A percentile compares a stretch with the other conserved stretches of the same genome.
Conservation (phyloP, 106 monocot genomes). For the Dendrobium chrysotoxum region DNA sequence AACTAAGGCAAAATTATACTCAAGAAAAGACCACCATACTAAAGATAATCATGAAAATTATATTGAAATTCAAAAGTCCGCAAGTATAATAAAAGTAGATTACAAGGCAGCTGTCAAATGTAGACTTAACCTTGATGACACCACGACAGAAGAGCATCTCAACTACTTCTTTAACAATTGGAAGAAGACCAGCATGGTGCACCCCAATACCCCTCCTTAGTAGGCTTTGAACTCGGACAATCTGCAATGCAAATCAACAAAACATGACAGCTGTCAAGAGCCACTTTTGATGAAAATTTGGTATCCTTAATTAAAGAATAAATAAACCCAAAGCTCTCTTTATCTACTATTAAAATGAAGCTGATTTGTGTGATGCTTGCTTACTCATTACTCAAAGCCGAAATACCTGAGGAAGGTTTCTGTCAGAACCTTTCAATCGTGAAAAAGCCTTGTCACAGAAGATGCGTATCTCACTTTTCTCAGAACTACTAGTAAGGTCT, state of each 20-base stretch:
- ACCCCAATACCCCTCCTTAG: conserved; percentile 82
- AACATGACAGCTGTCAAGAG: neutral
- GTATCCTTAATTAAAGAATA: neutral
- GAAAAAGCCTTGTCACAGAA: conserved; percentile 98
- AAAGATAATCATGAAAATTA: neutral
- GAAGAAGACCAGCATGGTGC: conserved; percentile 98
- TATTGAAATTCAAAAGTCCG: neutral
- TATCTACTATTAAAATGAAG: neutral
- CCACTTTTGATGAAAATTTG: neutral
- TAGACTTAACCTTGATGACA: conserved; percentile 67
- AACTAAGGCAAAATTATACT: neutral
- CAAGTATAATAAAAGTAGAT: neutral
- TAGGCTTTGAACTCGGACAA: conserved; percentile 78
- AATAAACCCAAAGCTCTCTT: neutral
- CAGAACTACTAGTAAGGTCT: conserved; percentile 84
- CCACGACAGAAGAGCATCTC: conserved; percentile 99
- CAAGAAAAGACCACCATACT: neutral
- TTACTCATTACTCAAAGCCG: neutral
- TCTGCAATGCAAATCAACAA: conserved; percentile 28
- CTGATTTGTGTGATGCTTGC: neutral
- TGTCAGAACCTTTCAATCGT: conserved; percentile 91
- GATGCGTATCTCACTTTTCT: conserved; percentile 83
- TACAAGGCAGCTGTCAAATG: neutral
- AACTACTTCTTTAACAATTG: conserved; percentile 98
- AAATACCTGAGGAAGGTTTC: conserved; percentile 86